These are phyloP conservation scores for Pichia inconspicua DNA, from an alignment of 1,139 yeast genomes.

Conservation along the genomic window DNA sequence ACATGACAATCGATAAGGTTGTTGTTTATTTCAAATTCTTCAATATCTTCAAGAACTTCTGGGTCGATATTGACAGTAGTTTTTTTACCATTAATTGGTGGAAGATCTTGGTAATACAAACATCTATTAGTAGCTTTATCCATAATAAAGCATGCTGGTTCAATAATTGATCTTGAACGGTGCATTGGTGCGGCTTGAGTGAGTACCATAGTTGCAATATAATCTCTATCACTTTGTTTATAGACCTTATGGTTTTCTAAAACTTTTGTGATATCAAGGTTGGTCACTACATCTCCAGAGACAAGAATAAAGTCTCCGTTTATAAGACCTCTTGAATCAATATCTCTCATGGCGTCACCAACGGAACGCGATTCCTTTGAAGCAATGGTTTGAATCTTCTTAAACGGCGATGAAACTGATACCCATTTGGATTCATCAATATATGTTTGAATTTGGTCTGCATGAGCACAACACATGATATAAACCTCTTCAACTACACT, in stretches of 20 bases:
- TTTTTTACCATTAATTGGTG: constrained; percentile 46
- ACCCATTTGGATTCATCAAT: constrained; percentile 82
- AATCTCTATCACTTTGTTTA: constrained; percentile 72
- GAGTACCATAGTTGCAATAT: constrained; percentile 88
- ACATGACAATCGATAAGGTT: constrained; percentile 94
- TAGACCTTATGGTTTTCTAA: constrained; percentile 67
- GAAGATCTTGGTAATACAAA: constrained; percentile 71
- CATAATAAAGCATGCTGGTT: constrained; percentile 77
- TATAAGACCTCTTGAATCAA: constrained; percentile 83
- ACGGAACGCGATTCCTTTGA: constrained; percentile 87
- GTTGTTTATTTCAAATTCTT: constrained; percentile 73
- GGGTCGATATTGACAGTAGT: constrained; percentile 64
- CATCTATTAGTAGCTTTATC: constrained; percentile 71
- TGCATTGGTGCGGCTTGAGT: constrained; percentile 82
- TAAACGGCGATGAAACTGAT: constrained; percentile 66
- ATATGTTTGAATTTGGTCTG: constrained; percentile 78
- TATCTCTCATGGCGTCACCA: constrained; percentile 95
- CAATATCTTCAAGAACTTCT: constrained; percentile 71
- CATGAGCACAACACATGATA: constrained; percentile 83
- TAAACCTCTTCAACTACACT: constrained; percentile 78
- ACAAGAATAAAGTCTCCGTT: constrained; percentile 84
- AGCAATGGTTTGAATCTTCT: constrained; percentile 63
- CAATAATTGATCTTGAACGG: constrained; percentile 68
- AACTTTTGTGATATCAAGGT: constrained; percentile 70
- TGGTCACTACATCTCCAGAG: constrained; percentile 91